Percentiles rank a stretch among this genome's conserved stretches.
Conservation (phyloP, 345 rosid genomes). For the Acer yangbiense region DNA sequence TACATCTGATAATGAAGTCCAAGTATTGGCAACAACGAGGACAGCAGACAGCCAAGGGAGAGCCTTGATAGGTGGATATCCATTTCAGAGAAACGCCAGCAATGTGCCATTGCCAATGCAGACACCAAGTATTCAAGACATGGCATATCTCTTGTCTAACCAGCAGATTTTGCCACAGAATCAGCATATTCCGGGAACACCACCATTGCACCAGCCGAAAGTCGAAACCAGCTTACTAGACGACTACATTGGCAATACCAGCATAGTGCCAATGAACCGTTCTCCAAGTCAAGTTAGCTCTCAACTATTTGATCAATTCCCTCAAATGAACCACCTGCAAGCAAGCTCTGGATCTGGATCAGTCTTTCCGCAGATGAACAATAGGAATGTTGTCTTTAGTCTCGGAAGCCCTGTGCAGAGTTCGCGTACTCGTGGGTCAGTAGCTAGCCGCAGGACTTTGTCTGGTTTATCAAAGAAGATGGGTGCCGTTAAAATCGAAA, state of each 20-base stretch:
- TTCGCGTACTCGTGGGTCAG: not conserved
- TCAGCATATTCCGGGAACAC: conserved; percentile 7
- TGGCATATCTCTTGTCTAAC: conserved; percentile 18
- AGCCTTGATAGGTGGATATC: not conserved
- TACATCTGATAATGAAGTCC: conserved; percentile 11
- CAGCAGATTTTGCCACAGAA: conserved; percentile 9
- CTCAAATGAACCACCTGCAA: not conserved
- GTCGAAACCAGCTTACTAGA: not conserved
- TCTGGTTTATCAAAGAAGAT: not conserved
- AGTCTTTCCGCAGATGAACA: not conserved
- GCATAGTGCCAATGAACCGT: not conserved
- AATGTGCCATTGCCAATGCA: conserved; percentile 3
- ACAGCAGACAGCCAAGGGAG: conserved; percentile 11
- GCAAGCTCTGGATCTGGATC: conserved; percentile 3
- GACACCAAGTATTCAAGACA: conserved; percentile 20
- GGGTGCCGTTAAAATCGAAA: not conserved
- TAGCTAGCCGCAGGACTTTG: not conserved
- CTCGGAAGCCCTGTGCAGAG: not conserved
- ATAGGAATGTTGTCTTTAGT: not conserved
- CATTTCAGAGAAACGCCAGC: not conserved
- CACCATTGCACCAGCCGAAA: conserved; percentile 1
- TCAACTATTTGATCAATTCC: not conserved
- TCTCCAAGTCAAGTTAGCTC: not conserved
- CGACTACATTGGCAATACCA: not conserved
- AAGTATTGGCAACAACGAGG: conserved; percentile 2